A percentile compares a stretch with the other conserved stretches of the same genome.
phyloP scores from a whole-genome alignment of 1,284 basidiomycete species.

The Ganoderma boninense region DNA sequence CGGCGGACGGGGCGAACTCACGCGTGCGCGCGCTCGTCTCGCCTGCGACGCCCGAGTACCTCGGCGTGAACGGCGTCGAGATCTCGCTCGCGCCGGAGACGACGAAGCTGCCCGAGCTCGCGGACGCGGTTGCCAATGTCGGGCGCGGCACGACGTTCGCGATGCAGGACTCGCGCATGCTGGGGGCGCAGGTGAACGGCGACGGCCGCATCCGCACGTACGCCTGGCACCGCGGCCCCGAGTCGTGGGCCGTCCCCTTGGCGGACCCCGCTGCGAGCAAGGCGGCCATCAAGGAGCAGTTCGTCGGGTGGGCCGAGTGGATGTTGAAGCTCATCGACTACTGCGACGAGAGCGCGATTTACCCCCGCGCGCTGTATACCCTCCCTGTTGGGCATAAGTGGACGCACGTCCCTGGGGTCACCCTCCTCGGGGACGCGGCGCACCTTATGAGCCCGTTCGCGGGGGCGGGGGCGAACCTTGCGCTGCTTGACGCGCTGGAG shows the following conservation, averaged over 20 bases:
- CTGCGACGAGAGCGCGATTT: conserved; percentile 15
- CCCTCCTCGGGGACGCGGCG: conserved; percentile 53
- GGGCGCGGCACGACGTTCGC: conserved; percentile 16
- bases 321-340: conserved; percentile 15
- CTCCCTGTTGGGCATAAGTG: conserved; percentile 18
- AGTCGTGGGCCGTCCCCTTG: conserved; percentile 14
- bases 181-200: conserved; percentile 12
- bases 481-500: conserved; percentile 40
- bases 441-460: conserved; percentile 56
- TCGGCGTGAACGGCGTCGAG: conserved; percentile 18
- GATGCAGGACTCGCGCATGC: conserved; percentile 8
- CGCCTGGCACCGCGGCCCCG: conserved; percentile 13
- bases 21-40: conserved; percentile 44
- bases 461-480: conserved; percentile 54
- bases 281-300: conserved; percentile 11
- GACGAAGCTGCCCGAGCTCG: conserved; percentile 6
- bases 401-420: conserved; percentile 21
- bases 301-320: conserved; percentile 16
- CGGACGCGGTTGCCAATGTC: conserved; percentile 14
- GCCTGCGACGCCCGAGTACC: conserved; percentile 11
- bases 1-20: conserved; percentile 57
- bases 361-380: conserved; percentile 11
- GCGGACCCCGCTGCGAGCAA: conserved; percentile 15
- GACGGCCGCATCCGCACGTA: conserved; percentile 24
- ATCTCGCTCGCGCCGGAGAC: conserved; percentile 15